phyloP scores from a whole-genome alignment of 495 filamentous ascomycete species.

The Penicillium riverlandense region DNA sequence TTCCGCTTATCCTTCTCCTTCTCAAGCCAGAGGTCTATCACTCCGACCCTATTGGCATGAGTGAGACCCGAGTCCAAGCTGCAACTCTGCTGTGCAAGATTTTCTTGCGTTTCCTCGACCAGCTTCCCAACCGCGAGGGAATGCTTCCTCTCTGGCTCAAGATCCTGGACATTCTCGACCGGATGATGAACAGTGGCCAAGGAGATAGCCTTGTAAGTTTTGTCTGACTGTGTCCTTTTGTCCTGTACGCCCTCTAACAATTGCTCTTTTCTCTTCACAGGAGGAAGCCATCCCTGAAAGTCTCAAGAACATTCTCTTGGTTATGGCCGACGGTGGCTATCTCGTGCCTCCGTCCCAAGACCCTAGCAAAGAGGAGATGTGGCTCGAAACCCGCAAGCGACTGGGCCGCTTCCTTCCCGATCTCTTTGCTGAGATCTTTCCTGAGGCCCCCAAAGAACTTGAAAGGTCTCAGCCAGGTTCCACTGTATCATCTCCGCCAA shows the following conservation, averaged over 20 bases:
- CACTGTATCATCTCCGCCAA: slow-evolving; percentile 12
- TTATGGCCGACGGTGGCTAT: slow-evolving; percentile 88
- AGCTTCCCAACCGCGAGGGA: slow-evolving; percentile 77
- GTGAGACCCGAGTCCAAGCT: slow-evolving; percentile 86
- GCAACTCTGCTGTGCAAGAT: slow-evolving; percentile 90
- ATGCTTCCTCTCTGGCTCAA: slow-evolving; percentile 90
- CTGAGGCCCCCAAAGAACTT: slow-evolving; percentile 18
- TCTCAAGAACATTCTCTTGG: slow-evolving; percentile 91
- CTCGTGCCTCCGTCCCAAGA: slow-evolving; percentile 58
- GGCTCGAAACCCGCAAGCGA: slow-evolving; percentile 70
- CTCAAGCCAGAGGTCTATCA: slow-evolving; percentile 95
- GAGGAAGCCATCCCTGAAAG: slow-evolving; percentile 94
- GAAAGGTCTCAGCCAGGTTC: slow-evolving; percentile 18
- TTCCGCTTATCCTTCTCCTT: slow-evolving; percentile 83
- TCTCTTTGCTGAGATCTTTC: slow-evolving; percentile 50
- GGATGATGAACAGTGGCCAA: slow-evolving; percentile 94
- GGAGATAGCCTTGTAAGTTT: slow-evolving; percentile 74
- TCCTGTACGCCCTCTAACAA: not conserved
- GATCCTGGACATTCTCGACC: slow-evolving; percentile 91
- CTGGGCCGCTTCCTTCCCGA: slow-evolving; percentile 86
- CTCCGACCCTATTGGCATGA: slow-evolving; percentile 88
- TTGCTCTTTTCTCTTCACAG: slow-evolving; percentile 28
- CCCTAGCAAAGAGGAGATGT: slow-evolving; percentile 42
- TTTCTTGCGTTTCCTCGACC: slow-evolving; percentile 87
- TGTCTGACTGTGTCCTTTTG: not conserved